These are phyloP conservation scores for Cryphonectria carpinicola DNA, from an alignment of 2,329 filamentous ascomycete species.

Conservation along the genomic window DNA sequence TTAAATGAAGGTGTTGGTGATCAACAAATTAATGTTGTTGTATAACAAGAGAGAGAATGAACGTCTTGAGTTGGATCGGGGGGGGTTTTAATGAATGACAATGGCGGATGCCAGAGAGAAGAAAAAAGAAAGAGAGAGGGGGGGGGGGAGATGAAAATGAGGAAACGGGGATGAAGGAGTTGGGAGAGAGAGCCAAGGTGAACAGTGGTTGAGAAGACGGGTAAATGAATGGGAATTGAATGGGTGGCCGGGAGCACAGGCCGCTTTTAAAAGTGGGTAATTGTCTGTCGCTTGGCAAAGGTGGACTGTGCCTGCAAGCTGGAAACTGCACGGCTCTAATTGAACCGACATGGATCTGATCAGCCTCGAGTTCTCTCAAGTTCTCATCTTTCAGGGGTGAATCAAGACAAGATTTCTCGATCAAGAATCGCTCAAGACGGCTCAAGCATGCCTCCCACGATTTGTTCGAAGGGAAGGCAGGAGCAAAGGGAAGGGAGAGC, in stretches of 20 bases:
- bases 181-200: background rate
- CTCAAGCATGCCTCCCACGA: slow-evolving; percentile 24
- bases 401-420: slow-evolving; percentile 30
- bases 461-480: slow-evolving; percentile 26
- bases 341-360: slow-evolving; percentile 30
- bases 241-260: slow-evolving; percentile 31
- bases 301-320: slow-evolving; percentile 28
- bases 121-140: slow-evolving; percentile 41
- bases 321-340: slow-evolving; percentile 30
- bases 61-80: slow-evolving; percentile 34
- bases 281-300: slow-evolving; percentile 7
- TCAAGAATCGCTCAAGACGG: slow-evolving; percentile 25
- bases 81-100: slow-evolving; percentile 59
- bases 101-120: slow-evolving; percentile 54
- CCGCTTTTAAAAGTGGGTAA: slow-evolving; percentile 29
- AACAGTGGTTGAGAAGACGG: slow-evolving; percentile 24
- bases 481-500: slow-evolving; percentile 30
- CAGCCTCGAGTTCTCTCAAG: slow-evolving; percentile 28
- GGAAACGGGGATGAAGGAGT: slow-evolving; percentile 3
- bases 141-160: background rate
- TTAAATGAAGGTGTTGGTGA: slow-evolving; percentile 53
- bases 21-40: background rate
- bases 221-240: slow-evolving; percentile 28
- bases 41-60: slow-evolving; percentile 43
- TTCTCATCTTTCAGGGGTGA: slow-evolving; percentile 31